Evolutionary conservation across 805 yeast genomes (phyloP).

Genomic region (Candida pini): DNA sequence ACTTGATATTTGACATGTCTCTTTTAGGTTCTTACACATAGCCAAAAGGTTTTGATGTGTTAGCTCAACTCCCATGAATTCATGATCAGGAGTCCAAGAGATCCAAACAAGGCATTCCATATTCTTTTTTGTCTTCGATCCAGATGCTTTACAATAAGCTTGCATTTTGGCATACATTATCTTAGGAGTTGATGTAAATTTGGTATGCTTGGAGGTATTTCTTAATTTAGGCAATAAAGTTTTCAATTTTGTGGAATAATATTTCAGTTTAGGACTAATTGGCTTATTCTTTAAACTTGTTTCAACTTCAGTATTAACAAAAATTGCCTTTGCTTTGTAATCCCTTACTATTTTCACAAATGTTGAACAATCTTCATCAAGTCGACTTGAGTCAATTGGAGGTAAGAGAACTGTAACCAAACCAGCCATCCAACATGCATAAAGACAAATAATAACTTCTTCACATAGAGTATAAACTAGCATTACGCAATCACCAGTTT

Average conservation of each 20-base stretch:
- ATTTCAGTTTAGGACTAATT: conserved; percentile 53
- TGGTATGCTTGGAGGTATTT: conserved; percentile 58
- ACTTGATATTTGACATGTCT: conserved; percentile 79
- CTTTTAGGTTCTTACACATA: conserved; percentile 83
- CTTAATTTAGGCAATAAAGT: conserved; percentile 46
- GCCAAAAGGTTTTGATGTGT: conserved; percentile 64
- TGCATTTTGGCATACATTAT: conserved; percentile 40
- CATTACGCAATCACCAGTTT: conserved; percentile 67
- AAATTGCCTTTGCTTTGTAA: conserved; percentile 63
- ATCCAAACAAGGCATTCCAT: conserved; percentile 57
- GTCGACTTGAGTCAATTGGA: conserved; percentile 53
- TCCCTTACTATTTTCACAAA: conserved; percentile 62
- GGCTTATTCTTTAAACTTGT: conserved; percentile 61
- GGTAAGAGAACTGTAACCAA: conserved; percentile 70
- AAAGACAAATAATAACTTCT: conserved; percentile 75
- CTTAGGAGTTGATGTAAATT: conserved; percentile 26
- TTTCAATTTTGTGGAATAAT: conserved; percentile 18
- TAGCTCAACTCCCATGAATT: conserved; percentile 49
- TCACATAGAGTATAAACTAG: conserved; percentile 84
- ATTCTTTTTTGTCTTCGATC: conserved; percentile 32
- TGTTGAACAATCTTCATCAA: conserved; percentile 69
- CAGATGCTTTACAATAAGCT: conserved; percentile 18
- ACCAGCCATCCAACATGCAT: conserved; percentile 84
- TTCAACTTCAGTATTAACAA: conserved; percentile 77
- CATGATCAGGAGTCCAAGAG: conserved; percentile 66